Conservation (phyloP, 2,329 filamentous ascomycete genomes). For the Cadophora malorum region DNA sequence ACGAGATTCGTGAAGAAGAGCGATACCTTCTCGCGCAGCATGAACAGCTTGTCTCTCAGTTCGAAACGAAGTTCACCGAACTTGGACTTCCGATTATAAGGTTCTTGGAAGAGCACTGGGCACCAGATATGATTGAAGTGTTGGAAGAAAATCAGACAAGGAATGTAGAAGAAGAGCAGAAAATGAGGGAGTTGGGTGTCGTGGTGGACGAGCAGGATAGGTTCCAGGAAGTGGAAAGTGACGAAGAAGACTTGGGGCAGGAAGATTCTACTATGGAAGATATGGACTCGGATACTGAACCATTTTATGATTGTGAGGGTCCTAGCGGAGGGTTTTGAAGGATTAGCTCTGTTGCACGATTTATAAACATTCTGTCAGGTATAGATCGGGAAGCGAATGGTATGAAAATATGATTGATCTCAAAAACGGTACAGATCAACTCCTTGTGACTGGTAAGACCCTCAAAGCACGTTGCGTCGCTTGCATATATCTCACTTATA, state of each 20-base stretch:
- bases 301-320: slow-evolving; percentile 7
- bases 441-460: too few relatives aligned
- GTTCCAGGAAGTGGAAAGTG: neutral
- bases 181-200: slow-evolving; percentile 9
- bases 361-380: neutral
- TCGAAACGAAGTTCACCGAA: slow-evolving; percentile 7
- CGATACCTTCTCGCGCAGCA: neutral
- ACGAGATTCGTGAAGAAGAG: slow-evolving; percentile 4
- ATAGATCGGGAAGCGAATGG: neutral
- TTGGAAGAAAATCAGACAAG: neutral
- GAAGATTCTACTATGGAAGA: neutral
- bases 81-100: neutral
- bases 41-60: neutral
- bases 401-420: neutral
- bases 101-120: slow-evolving; percentile 7
- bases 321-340: neutral
- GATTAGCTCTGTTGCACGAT: neutral
- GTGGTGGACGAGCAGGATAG: neutral
- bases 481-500: too few relatives aligned
- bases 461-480: too few relatives aligned
- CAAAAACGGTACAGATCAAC: too few relatives aligned
- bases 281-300: neutral
- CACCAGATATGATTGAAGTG: neutral
- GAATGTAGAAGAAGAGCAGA: neutral
- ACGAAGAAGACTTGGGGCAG: neutral